phyloP scores from a whole-genome alignment of 2,329 filamentous ascomycete genomes.

The Aurifilum marmelostoma region DNA sequence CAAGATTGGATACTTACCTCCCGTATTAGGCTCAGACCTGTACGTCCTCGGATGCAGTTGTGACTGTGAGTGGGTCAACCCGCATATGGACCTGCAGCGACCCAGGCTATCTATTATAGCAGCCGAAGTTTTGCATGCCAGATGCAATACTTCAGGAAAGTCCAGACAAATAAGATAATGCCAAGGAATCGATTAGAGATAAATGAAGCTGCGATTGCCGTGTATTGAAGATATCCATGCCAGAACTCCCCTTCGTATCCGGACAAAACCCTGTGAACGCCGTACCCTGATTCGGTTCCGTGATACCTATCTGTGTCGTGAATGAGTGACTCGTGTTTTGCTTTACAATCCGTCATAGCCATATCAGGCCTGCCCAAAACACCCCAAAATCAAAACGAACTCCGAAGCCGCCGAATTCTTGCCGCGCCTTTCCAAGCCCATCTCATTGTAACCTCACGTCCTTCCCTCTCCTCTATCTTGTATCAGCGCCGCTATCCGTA shows the following conservation, averaged over 20 bases:
- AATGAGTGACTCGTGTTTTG: conserved; percentile 4
- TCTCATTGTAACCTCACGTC: not conserved
- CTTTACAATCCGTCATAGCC: conserved; percentile 1
- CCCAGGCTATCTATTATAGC: not conserved
- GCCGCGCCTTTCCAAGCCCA: not conserved
- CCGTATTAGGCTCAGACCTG: too few species aligned
- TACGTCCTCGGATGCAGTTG: not conserved
- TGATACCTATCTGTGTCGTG: not conserved
- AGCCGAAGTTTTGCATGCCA: not conserved
- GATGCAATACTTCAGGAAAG: not conserved
- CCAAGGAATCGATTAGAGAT: not conserved
- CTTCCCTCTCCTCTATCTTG: not conserved
- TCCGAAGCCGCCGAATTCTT: not conserved
- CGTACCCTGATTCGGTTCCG: not conserved
- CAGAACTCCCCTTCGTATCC: conserved; percentile 2
- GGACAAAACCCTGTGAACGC: not conserved
- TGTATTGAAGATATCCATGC: not conserved
- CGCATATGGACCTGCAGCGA: not conserved
- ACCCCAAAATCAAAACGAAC: not conserved
- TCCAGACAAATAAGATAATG: not conserved
- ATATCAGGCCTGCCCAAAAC: not conserved
- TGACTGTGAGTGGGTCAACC: not conserved
- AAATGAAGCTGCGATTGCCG: not conserved
- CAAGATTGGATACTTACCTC: too few species aligned
- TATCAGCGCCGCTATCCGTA: not conserved